A percentile compares a stretch with the other conserved stretches of the same genome.
phyloP scores from a whole-genome alignment of 106 monocot species.

The Dendrobium chrysotoxum region DNA sequence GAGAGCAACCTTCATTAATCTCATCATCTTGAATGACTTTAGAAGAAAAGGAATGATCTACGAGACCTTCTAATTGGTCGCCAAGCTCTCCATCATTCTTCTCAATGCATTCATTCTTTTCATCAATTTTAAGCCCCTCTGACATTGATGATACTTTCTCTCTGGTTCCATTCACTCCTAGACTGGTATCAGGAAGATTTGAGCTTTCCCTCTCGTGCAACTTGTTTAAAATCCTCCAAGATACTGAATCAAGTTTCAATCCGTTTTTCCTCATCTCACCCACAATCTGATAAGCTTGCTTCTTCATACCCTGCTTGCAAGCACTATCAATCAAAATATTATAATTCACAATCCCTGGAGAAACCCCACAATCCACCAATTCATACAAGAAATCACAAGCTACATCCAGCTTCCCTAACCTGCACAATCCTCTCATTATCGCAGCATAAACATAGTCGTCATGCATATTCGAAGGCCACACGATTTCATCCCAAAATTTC shows the following conservation, averaged over 20 bases:
- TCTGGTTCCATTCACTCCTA: background rate
- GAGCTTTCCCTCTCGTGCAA: slow-evolving; percentile 33
- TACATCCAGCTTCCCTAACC: slow-evolving; percentile 46
- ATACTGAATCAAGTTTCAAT: slow-evolving; percentile 60
- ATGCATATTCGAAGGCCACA: slow-evolving; percentile 70
- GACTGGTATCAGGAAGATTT: background rate
- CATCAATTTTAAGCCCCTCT: background rate
- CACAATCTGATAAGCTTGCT: slow-evolving; percentile 65
- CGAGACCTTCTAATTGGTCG: slow-evolving; percentile 12
- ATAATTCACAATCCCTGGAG: slow-evolving; percentile 71
- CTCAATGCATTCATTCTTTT: slow-evolving; percentile 4
- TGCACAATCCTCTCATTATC: slow-evolving; percentile 59
- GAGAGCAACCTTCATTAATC: background rate
- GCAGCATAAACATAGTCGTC: slow-evolving; percentile 81
- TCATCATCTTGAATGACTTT: background rate
- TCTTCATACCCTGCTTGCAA: slow-evolving; percentile 52
- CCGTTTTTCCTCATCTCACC: slow-evolving; percentile 89
- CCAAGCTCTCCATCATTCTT: slow-evolving; percentile 10
- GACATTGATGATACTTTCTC: slow-evolving; percentile 1
- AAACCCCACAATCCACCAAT: slow-evolving; percentile 65
- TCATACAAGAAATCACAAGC: slow-evolving; percentile 86
- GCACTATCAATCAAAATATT: slow-evolving; percentile 73
- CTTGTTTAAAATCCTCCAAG: slow-evolving; percentile 78
- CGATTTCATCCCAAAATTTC: slow-evolving; percentile 61
- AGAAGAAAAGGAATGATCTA: slow-evolving; percentile 12